Evolutionary conservation across 306 rosid species (phyloP), one percentile per base, ranked within the genome.

Genomic region (Sicyos edulis): DNA sequence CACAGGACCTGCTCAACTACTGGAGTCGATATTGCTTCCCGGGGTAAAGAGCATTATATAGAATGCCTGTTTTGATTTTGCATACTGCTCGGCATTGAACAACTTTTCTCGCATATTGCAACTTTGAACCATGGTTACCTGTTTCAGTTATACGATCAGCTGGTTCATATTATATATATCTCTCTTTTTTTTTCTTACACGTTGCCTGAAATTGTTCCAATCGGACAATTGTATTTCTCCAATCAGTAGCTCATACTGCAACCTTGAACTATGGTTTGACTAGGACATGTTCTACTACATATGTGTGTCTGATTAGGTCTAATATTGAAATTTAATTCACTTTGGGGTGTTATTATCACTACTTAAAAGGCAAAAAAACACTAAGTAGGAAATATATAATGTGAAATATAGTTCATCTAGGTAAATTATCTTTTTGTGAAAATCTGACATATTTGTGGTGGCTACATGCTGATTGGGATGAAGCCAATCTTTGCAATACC

Each of bases 1-100:
- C 72, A 78, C 82, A 58, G 95, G 84, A 60, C 90, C 87, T 57
- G 70, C 77, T 45, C 90, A 89, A 64, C 82, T 93, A 66, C 81
- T 93, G 75, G 91, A 84, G 55, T 86, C 97, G 47, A 78, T 93
- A 70, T 77, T 93, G 80, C 95, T 93, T 80, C 95, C 98, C 2
- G 98, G 88, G 91, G 98, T 90, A 88, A 80, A 66, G 22, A 71
- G 52, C 26, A 26, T 78, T 8, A 60, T 71, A 24, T 72, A 51
- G 45, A 34, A 32, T 42, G 59, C 65, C 21, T 24, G 20, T 54
- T 63, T 72, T 72, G 44, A 12, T 45, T 21, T 29, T 11, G 17
- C 68, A 7, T 20, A 69, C 17, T 65, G 40, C 65, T 13, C 11
- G 42, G 26, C 29, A 26, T 13, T 59, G 42, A 62, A 14, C 47